Conservation (phyloP, 176 grass and related monocot species). For the Luzula sylvatica region DNA sequence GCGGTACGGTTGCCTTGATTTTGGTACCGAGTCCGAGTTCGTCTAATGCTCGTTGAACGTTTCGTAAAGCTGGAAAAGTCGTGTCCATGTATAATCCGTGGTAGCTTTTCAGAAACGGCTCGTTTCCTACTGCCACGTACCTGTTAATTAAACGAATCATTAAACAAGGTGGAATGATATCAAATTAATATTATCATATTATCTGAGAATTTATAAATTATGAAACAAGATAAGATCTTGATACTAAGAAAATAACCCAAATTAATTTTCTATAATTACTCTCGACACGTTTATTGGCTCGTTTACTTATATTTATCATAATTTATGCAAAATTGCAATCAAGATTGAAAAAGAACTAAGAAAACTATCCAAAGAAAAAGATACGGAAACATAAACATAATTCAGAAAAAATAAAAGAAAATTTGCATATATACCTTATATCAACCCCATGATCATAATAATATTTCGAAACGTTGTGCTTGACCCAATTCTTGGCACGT, state of each 20-base stretch:
- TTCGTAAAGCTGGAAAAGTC: slow-evolving; percentile 68
- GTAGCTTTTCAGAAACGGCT: slow-evolving; percentile 75
- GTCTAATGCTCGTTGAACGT: slow-evolving; percentile 65
- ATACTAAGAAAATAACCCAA: background rate
- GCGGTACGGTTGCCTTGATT: slow-evolving; percentile 60
- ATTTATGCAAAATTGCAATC: background rate
- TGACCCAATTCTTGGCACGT: slow-evolving; percentile 50
- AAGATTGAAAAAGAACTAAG: too few species aligned
- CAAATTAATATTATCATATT: background rate
- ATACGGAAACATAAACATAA: background rate
- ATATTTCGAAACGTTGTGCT: slow-evolving; percentile 52
- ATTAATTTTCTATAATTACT: too few species aligned
- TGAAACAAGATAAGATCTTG: background rate
- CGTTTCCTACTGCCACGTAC: slow-evolving; percentile 85
- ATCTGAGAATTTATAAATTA: background rate
- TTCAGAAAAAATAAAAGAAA: background rate
- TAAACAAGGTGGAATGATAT: slow-evolving; percentile 12
- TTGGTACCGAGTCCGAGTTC: slow-evolving; percentile 33
- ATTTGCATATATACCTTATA: slow-evolving; percentile 33
- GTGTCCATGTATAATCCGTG: slow-evolving; percentile 50
- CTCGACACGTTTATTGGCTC: background rate
- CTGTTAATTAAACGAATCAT: slow-evolving; percentile 39
- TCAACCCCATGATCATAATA: slow-evolving; percentile 39
- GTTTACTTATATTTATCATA: background rate
- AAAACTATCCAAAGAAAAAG: background rate